These are phyloP conservation scores for Holtermannia corniformis DNA, from an alignment of 768 basidiomycete species.

Conservation along the genomic window DNA sequence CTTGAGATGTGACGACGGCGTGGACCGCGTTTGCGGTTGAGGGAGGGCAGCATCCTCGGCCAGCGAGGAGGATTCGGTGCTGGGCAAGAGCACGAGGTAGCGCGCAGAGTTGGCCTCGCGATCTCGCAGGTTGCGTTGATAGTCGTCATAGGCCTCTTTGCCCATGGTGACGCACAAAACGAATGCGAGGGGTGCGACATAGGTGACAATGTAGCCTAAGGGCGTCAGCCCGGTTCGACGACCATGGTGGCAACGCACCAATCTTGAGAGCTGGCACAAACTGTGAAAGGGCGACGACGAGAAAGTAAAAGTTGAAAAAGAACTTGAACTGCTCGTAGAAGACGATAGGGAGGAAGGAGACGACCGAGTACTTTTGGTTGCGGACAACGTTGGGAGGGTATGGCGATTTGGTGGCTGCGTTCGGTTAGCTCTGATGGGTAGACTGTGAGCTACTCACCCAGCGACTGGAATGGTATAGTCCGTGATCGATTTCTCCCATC, in stretches of 20 bases:
- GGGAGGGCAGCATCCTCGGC: slow-evolving; percentile 11
- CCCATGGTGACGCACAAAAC: slow-evolving; percentile 93
- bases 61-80: not conserved
- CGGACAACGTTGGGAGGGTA: slow-evolving; percentile 79
- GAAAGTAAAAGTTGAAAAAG: slow-evolving; percentile 98
- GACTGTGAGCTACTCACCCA: slow-evolving; percentile 6
- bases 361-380: slow-evolving; percentile 95
- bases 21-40: slow-evolving; percentile 50
- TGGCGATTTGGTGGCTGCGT: slow-evolving; percentile 9
- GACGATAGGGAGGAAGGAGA: slow-evolving; percentile 94
- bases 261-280: slow-evolving; percentile 94
- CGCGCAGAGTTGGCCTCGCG: slow-evolving; percentile 88
- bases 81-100: slow-evolving; percentile 70
- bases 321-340: slow-evolving; percentile 99
- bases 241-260: slow-evolving; percentile 51
- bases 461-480: slow-evolving; percentile 22
- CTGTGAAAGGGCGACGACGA: slow-evolving; percentile 90
- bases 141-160: slow-evolving; percentile 98
- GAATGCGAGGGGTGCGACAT: slow-evolving; percentile 91
- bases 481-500: slow-evolving; percentile 26
- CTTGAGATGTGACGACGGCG: slow-evolving; percentile 76
- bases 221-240: not conserved
- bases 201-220: slow-evolving; percentile 85
- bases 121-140: slow-evolving; percentile 84
- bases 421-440: no score